These are phyloP conservation scores for Hyaloscypha bicolor DNA, from an alignment of 495 filamentous ascomycete genomes.

Conservation along the genomic window DNA sequence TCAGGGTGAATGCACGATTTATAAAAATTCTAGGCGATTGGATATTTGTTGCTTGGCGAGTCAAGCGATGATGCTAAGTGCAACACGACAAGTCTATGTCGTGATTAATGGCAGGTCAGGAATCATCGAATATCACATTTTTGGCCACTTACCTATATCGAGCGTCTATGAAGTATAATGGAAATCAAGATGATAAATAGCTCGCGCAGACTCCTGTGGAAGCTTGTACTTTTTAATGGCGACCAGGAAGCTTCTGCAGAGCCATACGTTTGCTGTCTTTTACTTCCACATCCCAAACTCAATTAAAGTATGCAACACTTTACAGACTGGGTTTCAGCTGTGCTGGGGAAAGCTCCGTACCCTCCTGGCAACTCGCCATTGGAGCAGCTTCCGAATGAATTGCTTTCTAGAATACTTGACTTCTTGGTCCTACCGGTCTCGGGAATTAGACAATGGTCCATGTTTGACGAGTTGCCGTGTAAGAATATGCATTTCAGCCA, in stretches of 20 bases:
- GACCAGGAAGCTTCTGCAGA: background rate
- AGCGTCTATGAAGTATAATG: background rate
- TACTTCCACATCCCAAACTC: background rate
- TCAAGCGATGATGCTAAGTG: background rate
- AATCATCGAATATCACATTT: background rate
- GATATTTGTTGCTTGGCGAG: slow-evolving; percentile 14
- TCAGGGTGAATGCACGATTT: slow-evolving; percentile 13
- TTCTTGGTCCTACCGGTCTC: background rate
- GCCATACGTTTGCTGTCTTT: background rate
- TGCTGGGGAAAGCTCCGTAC: background rate
- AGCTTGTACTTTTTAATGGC: background rate
- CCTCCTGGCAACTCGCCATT: background rate
- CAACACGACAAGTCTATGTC: background rate
- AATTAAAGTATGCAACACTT: background rate
- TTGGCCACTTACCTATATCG: background rate
- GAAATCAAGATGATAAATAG: no score
- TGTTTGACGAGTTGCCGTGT: background rate
- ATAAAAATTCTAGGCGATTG: slow-evolving; percentile 8
- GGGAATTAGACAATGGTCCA: background rate
- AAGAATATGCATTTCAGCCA: background rate
- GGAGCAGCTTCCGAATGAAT: background rate
- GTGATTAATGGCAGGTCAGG: background rate
- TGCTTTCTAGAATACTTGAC: background rate
- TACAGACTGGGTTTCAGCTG: background rate
- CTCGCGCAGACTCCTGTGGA: background rate